Base-by-base conservation (phyloP, 2,329 filamentous ascomycete genomes). In the Helminthosporium solani region DNA sequence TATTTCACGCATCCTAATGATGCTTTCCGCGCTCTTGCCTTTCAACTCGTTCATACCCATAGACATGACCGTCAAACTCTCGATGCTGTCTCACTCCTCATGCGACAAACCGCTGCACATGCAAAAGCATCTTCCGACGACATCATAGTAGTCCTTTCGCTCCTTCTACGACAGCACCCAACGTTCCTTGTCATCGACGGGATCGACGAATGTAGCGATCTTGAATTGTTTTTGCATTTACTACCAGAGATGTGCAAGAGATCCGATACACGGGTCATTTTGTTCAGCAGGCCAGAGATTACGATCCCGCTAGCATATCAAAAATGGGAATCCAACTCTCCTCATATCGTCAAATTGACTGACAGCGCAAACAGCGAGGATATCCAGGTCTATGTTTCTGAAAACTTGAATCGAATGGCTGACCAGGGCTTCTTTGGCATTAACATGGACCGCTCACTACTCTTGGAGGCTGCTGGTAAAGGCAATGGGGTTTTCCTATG, bases 151-250 rank as follows among this genome's bases (percentile, higher is more conserved):
- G 43, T 63, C 7, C 47, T 66, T 16, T 41, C 56, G 12, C 42
- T 67, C 7, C 44, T 67, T 20, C 44, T 66, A 35, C 54, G 56
- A 25, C 64, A 67, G 20, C 62, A 65, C 21, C 54, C 64, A 8
- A 66, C 59, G 3, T 67, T 61, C 25, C 33, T 67, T 8, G 55
- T 63, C 36, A 52, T 67, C 27, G 64, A 67, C 27, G 64, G 64
- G 1, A 36, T 64, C 12, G 62, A 67, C 28, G 60, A 63, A 36
- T 61, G 61, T 39, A 52, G 33, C 33, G 57, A 66, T 37, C 21
- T 42, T 7, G 40, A 54, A 8, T 9, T 40, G 3, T 53, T 66
- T 21, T 54, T 67, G 7, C 42, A 46, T 7, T 46, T 33, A 11
- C 33, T 67, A 27, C 55, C 56, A 16, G 48, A 55, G 28, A n/a